Conservation (phyloP, 306 rosid species). For the Chamaecrista fasciculata region DNA sequence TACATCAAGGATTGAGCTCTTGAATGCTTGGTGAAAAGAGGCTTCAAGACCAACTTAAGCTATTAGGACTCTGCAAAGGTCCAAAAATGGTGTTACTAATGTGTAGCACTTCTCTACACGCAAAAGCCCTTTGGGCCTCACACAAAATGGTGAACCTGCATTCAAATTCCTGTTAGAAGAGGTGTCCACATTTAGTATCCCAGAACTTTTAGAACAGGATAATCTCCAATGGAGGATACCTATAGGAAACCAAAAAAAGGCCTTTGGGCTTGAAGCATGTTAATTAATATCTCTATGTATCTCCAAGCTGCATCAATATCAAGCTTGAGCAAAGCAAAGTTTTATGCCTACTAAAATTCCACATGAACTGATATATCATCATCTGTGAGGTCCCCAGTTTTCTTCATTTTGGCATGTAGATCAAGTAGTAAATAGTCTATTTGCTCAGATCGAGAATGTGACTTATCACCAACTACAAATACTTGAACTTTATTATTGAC, state of each 20-base stretch:
- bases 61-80: not conserved
- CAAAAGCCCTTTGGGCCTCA: not conserved
- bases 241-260: too few relatives aligned
- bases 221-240: too few relatives aligned
- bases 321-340: not conserved
- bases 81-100: not conserved
- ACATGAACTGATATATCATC: conserved; percentile 34
- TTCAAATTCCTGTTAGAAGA: too few relatives aligned
- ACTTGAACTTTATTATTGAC: conserved; percentile 42
- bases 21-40: not conserved
- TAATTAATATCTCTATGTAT: not conserved
- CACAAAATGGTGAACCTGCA: too few relatives aligned
- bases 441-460: conserved; percentile 30
- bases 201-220: too few relatives aligned
- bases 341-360: conserved; percentile 4
- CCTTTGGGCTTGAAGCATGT: not conserved
- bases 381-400: conserved; percentile 12
- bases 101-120: not conserved
- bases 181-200: too few relatives aligned
- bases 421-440: conserved; percentile 32
- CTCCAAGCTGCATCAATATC: conserved; percentile 19
- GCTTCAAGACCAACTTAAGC: not conserved
- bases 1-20: not conserved
- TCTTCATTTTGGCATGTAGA: conserved; percentile 43
- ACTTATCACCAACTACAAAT: conserved; percentile 43